Evolutionary conservation across 306 rosid genomes (phyloP).

Genomic region (Malus asiatica): DNA sequence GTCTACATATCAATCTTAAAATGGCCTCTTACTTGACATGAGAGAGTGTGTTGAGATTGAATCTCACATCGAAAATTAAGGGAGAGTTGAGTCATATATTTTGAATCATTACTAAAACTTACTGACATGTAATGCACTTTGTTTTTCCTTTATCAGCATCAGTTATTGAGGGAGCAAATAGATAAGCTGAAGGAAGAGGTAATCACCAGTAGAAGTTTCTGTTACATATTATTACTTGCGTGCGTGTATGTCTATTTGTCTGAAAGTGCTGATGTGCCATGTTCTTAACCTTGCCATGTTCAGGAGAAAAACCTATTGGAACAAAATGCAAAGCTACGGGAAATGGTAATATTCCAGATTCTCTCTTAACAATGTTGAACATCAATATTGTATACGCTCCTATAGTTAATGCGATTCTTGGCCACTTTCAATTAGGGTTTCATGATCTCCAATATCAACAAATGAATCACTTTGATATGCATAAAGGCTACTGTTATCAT

Average conservation of each 20-base stretch:
- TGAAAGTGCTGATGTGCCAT: neutral
- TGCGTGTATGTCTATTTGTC: neutral
- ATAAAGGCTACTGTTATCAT: neutral
- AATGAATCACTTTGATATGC: neutral
- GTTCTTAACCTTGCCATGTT: slow-evolving; percentile 5
- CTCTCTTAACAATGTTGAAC: neutral
- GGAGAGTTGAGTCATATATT: neutral
- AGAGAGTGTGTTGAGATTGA: too few relatives aligned
- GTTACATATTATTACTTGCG: neutral
- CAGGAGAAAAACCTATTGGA: slow-evolving; percentile 54
- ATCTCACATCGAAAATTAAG: too few relatives aligned
- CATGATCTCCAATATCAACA: neutral
- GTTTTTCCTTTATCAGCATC: slow-evolving; percentile 29
- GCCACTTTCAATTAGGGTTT: neutral
- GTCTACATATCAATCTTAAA: too few relatives aligned
- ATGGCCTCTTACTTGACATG: too few relatives aligned
- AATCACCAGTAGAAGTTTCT: neutral
- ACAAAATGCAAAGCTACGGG: slow-evolving; percentile 46
- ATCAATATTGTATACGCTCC: neutral
- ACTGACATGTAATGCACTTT: neutral
- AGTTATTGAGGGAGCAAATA: slow-evolving; percentile 52
- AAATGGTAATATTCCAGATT: slow-evolving; percentile 29
- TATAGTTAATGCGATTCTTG: neutral
- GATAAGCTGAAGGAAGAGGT: slow-evolving; percentile 68
- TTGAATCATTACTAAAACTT: neutral